Conservation (phyloP, 2,329 filamentous ascomycete species). For the Neonectria ditissima region DNA sequence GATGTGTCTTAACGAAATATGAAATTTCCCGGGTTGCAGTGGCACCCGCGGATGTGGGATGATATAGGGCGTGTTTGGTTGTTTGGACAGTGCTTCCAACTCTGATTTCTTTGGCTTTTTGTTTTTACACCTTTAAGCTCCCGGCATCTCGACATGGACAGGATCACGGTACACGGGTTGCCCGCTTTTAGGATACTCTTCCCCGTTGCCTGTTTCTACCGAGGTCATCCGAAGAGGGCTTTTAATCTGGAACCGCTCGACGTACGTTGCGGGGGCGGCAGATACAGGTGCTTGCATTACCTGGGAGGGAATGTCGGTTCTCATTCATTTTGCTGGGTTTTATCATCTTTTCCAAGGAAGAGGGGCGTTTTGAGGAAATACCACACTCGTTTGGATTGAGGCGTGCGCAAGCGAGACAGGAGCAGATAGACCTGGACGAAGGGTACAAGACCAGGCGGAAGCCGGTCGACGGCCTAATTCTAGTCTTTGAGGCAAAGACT, state of each 20-base stretch:
- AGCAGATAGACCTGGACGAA: constrained; percentile 39
- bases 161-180: constrained; percentile 38
- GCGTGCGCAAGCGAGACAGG: constrained; percentile 22
- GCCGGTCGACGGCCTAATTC: constrained; percentile 8
- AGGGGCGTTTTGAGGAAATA: constrained; percentile 41
- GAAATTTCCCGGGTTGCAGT: constrained; percentile 42
- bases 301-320: constrained; percentile 31
- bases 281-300: constrained; percentile 32
- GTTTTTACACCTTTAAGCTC: constrained; percentile 32
- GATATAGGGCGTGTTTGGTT: constrained; percentile 41
- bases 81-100: constrained; percentile 31
- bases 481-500: constrained; percentile 22
- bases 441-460: constrained; percentile 12
- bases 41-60: constrained; percentile 43
- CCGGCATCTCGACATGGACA: constrained; percentile 34
- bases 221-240: constrained; percentile 25
- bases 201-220: constrained; percentile 27
- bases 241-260: constrained; percentile 33
- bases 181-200: constrained; percentile 33
- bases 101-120: constrained; percentile 23
- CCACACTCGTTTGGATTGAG: constrained; percentile 43
- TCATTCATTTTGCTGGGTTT: constrained; percentile 28
- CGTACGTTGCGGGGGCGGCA: constrained; percentile 40
- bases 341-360: constrained; percentile 26
- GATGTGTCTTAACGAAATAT: constrained; percentile 51